Conservation (phyloP, 768 basidiomycete species). For the Tephrocybe sp. region DNA sequence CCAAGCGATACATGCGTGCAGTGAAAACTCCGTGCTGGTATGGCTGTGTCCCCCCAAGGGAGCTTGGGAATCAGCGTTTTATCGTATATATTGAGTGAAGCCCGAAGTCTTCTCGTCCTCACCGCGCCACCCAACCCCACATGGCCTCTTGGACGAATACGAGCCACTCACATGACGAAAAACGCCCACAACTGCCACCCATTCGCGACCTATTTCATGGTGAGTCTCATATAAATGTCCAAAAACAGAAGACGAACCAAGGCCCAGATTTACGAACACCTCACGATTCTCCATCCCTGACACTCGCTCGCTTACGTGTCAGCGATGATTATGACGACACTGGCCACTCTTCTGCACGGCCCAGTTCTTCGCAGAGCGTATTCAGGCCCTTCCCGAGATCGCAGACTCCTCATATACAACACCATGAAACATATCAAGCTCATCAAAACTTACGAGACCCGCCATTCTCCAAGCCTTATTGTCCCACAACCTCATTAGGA, state of each 20-base stretch:
- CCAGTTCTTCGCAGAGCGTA: slow-evolving; percentile 1
- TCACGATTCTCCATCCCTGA: slow-evolving; percentile 34
- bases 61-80: slow-evolving; percentile 9
- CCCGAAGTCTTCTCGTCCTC: neutral
- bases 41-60: slow-evolving; percentile 18
- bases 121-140: slow-evolving; percentile 3
- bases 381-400: neutral
- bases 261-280: slow-evolving; percentile 11
- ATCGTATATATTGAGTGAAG: slow-evolving; percentile 13
- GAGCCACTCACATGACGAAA: slow-evolving; percentile 23
- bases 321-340: slow-evolving; percentile 33
- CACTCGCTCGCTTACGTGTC: slow-evolving; percentile 43
- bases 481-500: neutral
- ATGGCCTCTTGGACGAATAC: slow-evolving; percentile 30
- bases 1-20: slow-evolving; percentile 7
- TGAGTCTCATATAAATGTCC: slow-evolving; percentile 18
- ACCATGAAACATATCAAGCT: neutral
- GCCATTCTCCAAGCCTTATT: slow-evolving; percentile 1
- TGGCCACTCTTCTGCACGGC: slow-evolving; percentile 9
- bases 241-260: neutral
- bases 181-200: slow-evolving; percentile 65
- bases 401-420: slow-evolving; percentile 4
- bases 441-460: neutral
- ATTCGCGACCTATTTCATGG: slow-evolving; percentile 71
- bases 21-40: neutral